Conservation (phyloP, 2,329 filamentous ascomycete genomes). For the Podosphaera xanthii region DNA sequence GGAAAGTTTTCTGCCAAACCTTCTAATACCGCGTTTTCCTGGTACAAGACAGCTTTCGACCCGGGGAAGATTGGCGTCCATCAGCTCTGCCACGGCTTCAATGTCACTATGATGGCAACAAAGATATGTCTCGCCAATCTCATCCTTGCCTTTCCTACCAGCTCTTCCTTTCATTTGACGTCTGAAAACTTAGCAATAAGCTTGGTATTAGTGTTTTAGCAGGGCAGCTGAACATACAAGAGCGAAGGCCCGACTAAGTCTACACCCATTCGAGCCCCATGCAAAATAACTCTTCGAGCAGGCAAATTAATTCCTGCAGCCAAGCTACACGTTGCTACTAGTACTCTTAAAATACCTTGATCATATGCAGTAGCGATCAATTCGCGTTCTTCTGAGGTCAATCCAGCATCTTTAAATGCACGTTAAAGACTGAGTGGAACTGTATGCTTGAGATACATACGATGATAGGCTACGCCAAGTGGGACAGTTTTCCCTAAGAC, state of each 20-base stretch:
- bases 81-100: constrained; percentile 43
- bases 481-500: constrained; percentile 39
- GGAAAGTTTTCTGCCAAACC: constrained; percentile 20
- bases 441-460: constrained; percentile 21
- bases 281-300: constrained; percentile 51
- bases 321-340: constrained; percentile 56
- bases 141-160: constrained; percentile 57
- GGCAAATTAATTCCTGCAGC: constrained; percentile 65
- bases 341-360: constrained; percentile 39
- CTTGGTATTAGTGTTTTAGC: neutral
- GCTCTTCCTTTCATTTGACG: constrained; percentile 62
- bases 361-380: constrained; percentile 51
- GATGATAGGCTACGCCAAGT: constrained; percentile 52
- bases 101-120: constrained; percentile 48
- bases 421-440: neutral
- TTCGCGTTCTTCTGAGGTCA: constrained; percentile 56
- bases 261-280: constrained; percentile 52
- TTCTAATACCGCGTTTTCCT: constrained; percentile 44
- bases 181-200: constrained; percentile 16
- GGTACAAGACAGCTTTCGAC: constrained; percentile 45
- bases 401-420: constrained; percentile 26
- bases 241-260: constrained; percentile 58
- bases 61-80: constrained; percentile 48
- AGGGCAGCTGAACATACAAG: constrained; percentile 23
- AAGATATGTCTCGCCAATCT: constrained; percentile 54